Evolutionary conservation across 2,329 filamentous ascomycete genomes (phyloP).

Genomic region (Phyllachora maydis): DNA sequence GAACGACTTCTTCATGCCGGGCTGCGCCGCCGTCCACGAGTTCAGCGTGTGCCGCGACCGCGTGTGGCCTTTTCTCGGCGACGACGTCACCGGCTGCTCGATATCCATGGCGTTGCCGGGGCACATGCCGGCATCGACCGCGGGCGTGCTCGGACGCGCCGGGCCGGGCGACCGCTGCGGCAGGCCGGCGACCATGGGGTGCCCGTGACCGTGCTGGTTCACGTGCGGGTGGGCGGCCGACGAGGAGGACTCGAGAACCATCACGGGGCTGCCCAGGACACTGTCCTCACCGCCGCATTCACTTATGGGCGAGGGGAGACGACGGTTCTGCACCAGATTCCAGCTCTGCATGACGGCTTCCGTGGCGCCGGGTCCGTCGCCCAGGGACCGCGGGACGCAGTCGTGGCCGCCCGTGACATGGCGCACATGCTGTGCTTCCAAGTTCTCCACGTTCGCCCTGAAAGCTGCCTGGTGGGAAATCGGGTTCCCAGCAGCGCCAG

Average conservation of each 20-base stretch:
- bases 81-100: conserved; percentile 23
- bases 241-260: conserved; percentile 15
- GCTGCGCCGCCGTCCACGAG: conserved; percentile 34
- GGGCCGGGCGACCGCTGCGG: conserved; percentile 14
- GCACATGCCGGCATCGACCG: conserved; percentile 10
- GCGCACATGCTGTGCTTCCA: conserved; percentile 2
- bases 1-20: conserved; percentile 48
- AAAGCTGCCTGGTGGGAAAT: conserved; percentile 16
- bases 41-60: conserved; percentile 38
- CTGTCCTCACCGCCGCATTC: conserved; percentile 26
- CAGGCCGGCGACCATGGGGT: conserved; percentile 13
- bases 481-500: conserved; percentile 13
- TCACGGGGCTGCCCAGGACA: conserved; percentile 14
- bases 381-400: conserved; percentile 26
- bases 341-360: conserved; percentile 18
- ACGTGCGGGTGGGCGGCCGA: conserved; percentile 11
- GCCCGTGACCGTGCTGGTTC: conserved; percentile 6
- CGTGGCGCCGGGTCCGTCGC: conserved; percentile 10
- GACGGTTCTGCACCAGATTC: conserved; percentile 28
- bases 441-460: conserved; percentile 4
- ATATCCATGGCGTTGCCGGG: conserved; percentile 9
- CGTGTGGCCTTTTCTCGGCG: conserved; percentile 30
- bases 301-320: conserved; percentile 38
- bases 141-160: too few species aligned
- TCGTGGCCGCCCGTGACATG: conserved; percentile 6